These are phyloP conservation scores for Ramularia collo-cygni DNA, from an alignment of 2,329 filamentous ascomycete species.

Conservation along the genomic window DNA sequence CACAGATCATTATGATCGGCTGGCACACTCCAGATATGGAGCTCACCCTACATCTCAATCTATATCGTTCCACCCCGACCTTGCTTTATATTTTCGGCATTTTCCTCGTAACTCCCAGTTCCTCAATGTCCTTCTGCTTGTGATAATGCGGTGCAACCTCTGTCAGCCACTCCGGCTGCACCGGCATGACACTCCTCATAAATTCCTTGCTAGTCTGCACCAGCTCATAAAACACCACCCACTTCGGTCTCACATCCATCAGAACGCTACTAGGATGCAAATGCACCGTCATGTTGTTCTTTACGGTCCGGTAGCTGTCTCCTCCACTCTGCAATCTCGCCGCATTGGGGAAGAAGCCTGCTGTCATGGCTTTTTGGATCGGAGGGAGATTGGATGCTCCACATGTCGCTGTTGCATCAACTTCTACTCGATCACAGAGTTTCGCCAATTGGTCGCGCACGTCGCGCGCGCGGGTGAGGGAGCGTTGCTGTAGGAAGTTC, in stretches of 20 bases:
- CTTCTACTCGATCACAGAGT: constrained; percentile 88
- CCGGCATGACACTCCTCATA: constrained; percentile 79
- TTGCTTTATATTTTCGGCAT: constrained; percentile 54
- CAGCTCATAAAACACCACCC: constrained; percentile 80
- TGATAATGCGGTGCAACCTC: constrained; percentile 94
- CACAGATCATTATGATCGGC: too few relatives aligned
- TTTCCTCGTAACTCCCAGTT: constrained; percentile 68
- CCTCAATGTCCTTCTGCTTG: constrained; percentile 84
- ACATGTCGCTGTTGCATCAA: constrained; percentile 53
- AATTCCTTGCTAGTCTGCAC: constrained; percentile 85
- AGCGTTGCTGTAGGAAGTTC: constrained; percentile 88
- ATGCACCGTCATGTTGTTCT: constrained; percentile 81
- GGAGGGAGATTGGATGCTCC: constrained; percentile 66
- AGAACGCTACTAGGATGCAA: constrained; percentile 85
- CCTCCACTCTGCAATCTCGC: constrained; percentile 76
- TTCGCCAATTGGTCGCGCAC: constrained; percentile 88
- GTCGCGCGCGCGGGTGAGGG: constrained; percentile 80
- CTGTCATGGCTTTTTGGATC: constrained; percentile 80
- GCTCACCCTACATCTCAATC: too few relatives aligned
- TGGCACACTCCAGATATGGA: too few relatives aligned
- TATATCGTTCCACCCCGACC: too few relatives aligned
- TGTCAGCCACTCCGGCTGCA: constrained; percentile 75
- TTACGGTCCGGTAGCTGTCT: constrained; percentile 83
- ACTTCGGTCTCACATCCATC: constrained; percentile 73
- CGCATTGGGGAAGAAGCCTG: constrained; percentile 92